These are phyloP conservation scores for Pedinophyceae sp. DNA, from an alignment of 139 green algal genomes.

Conservation along the genomic window DNA sequence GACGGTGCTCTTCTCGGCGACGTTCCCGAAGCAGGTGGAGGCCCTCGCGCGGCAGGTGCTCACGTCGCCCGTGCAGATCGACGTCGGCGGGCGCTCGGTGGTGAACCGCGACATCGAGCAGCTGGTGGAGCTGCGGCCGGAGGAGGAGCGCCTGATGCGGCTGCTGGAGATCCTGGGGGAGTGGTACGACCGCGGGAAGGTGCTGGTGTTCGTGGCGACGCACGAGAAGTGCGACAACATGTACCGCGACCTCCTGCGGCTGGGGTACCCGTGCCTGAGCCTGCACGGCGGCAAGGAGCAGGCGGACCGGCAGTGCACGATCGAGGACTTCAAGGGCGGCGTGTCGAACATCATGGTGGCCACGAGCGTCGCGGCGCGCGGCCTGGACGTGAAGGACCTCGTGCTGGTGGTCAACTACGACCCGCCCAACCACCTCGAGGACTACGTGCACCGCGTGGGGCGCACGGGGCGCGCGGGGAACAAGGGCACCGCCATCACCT, in stretches of 20 bases:
- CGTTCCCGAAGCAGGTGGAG: conserved; percentile 81
- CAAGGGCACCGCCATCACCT: conserved; percentile 89
- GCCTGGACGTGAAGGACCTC: conserved; percentile 88
- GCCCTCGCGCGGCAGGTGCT: conserved; percentile 53
- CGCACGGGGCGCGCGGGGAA: conserved; percentile 64
- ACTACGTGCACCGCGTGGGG: conserved; percentile 94
- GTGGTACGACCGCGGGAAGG: conserved; percentile 71
- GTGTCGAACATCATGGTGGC: conserved; percentile 75
- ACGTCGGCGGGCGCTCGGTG: conserved; percentile 74
- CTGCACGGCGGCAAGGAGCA: conserved; percentile 94
- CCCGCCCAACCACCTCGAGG: conserved; percentile 91
- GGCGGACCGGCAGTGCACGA: conserved; percentile 28
- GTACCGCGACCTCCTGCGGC: conserved; percentile 62
- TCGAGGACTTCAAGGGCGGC: conserved; percentile 85
- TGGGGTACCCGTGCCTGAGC: conserved; percentile 70
- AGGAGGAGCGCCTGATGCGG: conserved; percentile 78
- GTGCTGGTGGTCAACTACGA: conserved; percentile 96
- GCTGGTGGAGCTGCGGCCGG: conserved; percentile 64
- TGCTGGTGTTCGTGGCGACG: conserved; percentile 64
- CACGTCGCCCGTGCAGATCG: conserved; percentile 59
- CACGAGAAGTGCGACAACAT: conserved; percentile 88
- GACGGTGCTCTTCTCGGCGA: conserved; percentile 95
- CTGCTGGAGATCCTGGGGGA: conserved; percentile 86
- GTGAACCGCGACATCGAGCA: conserved; percentile 92
- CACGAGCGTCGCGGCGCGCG: conserved; percentile 67